Percentiles rank a stretch among this genome's conserved stretches.
phyloP scores from a whole-genome alignment of 2,329 filamentous ascomycete genomes.

The Ophiostoma himal-ulmi region DNA sequence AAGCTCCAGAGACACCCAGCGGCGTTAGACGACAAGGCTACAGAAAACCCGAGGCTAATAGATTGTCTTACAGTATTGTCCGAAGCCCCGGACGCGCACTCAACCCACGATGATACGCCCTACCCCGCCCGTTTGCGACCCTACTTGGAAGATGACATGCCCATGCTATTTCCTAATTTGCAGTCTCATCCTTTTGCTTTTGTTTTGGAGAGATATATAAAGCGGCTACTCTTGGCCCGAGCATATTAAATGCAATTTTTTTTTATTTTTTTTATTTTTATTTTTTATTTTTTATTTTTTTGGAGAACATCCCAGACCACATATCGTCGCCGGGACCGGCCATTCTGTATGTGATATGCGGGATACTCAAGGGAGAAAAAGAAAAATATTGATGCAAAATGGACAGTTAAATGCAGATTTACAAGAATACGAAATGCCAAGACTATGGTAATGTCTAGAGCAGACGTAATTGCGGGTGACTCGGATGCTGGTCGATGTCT shows the following conservation, averaged over 20 bases:
- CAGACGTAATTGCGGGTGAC: background rate
- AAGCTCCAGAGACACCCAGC: background rate
- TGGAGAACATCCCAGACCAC: background rate
- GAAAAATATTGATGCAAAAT: background rate
- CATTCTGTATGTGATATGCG: background rate
- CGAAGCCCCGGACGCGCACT: background rate
- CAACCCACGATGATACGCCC: background rate
- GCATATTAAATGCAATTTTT: background rate
- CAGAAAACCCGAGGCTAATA: background rate
- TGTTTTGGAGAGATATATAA: background rate
- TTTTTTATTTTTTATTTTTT: too few relatives aligned
- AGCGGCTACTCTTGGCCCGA: background rate
- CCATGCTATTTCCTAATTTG: constrained; percentile 8
- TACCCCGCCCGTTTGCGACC: background rate
- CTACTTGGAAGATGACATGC: background rate
- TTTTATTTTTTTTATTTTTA: too few relatives aligned
- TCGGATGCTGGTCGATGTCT: background rate
- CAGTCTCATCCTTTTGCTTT: background rate
- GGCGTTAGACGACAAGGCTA: background rate
- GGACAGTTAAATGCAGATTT: too few relatives aligned
- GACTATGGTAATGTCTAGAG: background rate
- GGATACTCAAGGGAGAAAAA: background rate
- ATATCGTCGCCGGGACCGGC: background rate
- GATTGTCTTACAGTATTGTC: background rate
- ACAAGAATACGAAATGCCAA: constrained; percentile 4